A percentile compares a stretch with the other conserved stretches of the same genome.
These are phyloP conservation scores for Ambrosiella beaveri DNA, from an alignment of 2,329 filamentous ascomycete species.

Conservation along the genomic window DNA sequence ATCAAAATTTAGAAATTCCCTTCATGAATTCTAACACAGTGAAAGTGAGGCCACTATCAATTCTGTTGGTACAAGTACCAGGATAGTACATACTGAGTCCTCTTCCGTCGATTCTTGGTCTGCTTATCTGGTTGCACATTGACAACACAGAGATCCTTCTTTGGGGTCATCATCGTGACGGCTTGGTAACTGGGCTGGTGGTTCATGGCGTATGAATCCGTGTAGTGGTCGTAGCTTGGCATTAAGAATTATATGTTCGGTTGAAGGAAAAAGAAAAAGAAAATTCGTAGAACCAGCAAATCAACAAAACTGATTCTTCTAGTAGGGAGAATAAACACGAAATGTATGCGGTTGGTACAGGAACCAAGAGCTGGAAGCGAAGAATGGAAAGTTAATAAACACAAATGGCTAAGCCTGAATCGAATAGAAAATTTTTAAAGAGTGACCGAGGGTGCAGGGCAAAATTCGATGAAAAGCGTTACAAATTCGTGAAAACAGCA, in stretches of 20 bases:
- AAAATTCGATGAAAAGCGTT: not conserved
- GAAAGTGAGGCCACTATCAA: no score
- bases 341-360: not conserved
- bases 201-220: slow-evolving; percentile 8
- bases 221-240: slow-evolving; percentile 11
- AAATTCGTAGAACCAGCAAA: slow-evolving; percentile 1
- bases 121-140: slow-evolving; percentile 14
- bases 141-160: slow-evolving; percentile 14
- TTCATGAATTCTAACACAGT: not conserved
- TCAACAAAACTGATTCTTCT: not conserved
- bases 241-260: slow-evolving; percentile 12
- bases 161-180: slow-evolving; percentile 9
- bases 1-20: not conserved
- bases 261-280: slow-evolving; percentile 5
- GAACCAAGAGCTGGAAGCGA: slow-evolving; percentile 1
- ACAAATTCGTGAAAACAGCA: not conserved
- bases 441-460: slow-evolving; percentile 2
- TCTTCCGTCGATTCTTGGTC: slow-evolving; percentile 14
- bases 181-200: slow-evolving; percentile 7
- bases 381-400: slow-evolving; percentile 8
- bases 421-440: slow-evolving; percentile 2
- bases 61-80: not conserved
- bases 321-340: slow-evolving; percentile 2
- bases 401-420: not conserved
- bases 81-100: slow-evolving; percentile 13